Base-by-base conservation (phyloP, 1,284 basidiomycete genomes). In the Malassezia sympodialis region DNA sequence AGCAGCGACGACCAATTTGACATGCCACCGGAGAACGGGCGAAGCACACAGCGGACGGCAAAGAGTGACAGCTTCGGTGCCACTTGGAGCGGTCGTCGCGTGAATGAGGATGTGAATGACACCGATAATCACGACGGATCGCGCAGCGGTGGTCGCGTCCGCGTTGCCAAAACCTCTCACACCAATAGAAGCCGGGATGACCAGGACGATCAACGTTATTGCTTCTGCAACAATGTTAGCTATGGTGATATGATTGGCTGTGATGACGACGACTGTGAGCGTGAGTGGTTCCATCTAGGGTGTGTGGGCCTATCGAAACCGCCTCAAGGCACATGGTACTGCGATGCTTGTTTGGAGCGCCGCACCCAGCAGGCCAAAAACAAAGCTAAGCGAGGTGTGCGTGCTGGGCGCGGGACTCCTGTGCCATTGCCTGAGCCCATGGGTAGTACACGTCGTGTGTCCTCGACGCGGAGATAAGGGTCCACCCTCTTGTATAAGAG, bases 191-290 rank as follows among this genome's bases (percentile, higher is more conserved):
- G 19, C 15, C 49, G 54, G 41, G 65, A 69, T 31, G 68, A 68
- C 40, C 62, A 59, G 1, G 69, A 87, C 62, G 80, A 82, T 54
- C 82, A 80, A 63, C 80, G 81, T 19, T 98, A 96, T 76, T 98
- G 91, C 76, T 82, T 85, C 77, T 96, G 91, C 75, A 81, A 88
- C 60, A 81, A 85, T 23, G 80, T 85, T 53, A 89, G 87, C 70
- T 91, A 86, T 68, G 90, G 91, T 27, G 87, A 93, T 77, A 98
- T 98, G 93, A 90, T 98, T 67, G 93, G 84, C 3, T 98, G 93
- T 75, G 93, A 98, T 76, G 86, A 86, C 65, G 79, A 80, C n/a
- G 81, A 82, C 43, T 96, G 93, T 76, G 83, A 86, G 69, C 80
- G 81, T 53, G 91, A 96, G 84, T 96, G 93, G 93, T 89, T 87